Conservation (phyloP, 169 alveolate species). For the Eimeria sp. region DNA sequence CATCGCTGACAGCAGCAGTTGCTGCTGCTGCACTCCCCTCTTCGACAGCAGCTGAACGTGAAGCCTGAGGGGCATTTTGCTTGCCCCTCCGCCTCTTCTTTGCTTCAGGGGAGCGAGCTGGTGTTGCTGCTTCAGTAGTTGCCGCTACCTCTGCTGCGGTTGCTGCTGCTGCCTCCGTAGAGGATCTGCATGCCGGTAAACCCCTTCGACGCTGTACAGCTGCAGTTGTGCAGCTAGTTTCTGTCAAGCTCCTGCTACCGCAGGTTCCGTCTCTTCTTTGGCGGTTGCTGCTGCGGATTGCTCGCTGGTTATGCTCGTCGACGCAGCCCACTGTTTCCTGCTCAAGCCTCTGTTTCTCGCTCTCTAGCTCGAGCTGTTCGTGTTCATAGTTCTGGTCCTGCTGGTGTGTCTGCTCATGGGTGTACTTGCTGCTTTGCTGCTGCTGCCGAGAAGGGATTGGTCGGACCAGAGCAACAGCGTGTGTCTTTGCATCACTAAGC, state of each 20-base stretch:
- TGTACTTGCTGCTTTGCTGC: not conserved
- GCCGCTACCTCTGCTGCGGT: not conserved
- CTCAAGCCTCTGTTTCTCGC: not conserved
- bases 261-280: not conserved
- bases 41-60: not conserved
- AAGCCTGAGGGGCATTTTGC: not conserved
- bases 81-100: conserved; percentile 13
- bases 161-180: not conserved
- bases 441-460: not conserved
- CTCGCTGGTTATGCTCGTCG: not conserved
- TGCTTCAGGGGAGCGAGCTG: conserved; percentile 2
- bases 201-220: not conserved
- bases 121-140: not conserved
- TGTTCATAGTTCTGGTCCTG: not conserved
- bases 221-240: not conserved
- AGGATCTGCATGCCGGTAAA: not conserved
- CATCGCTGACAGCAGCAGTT: not conserved
- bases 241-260: not conserved
- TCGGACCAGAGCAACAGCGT: not conserved
- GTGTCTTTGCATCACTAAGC: not conserved
- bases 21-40: not conserved
- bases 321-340: not conserved
- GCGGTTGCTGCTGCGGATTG: not conserved
- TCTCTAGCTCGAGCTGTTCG: not conserved
- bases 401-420: not conserved